Conservation (phyloP, 2,329 filamentous ascomycete genomes). For the Cercospora canescens region DNA sequence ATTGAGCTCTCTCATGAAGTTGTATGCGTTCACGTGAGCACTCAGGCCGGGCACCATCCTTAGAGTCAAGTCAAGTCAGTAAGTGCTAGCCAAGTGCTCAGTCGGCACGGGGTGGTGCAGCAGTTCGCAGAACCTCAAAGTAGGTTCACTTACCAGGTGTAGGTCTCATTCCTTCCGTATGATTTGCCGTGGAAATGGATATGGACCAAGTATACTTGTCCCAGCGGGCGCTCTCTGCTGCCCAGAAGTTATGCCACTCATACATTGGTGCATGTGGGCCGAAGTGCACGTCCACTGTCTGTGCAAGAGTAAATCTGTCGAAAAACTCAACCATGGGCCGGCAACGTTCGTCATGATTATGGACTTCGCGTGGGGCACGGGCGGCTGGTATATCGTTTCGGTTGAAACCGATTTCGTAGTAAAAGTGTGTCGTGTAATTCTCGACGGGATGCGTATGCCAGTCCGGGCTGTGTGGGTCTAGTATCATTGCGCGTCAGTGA, state of each 20-base stretch:
- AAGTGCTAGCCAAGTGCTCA: neutral
- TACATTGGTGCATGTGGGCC: neutral
- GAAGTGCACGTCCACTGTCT: constrained; percentile 4
- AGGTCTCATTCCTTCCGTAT: neutral
- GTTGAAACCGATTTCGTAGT: neutral
- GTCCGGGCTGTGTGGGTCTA: constrained; percentile 1
- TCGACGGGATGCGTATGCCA: neutral
- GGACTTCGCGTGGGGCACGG: neutral
- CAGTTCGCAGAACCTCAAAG: no score
- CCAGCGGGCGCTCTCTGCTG: neutral
- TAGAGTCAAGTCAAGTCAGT: neutral
- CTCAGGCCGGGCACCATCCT: constrained; percentile 5
- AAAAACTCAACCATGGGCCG: constrained; percentile 1
- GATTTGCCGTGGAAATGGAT: constrained; percentile 10
- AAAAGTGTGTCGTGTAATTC: neutral
- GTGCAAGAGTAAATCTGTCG: neutral
- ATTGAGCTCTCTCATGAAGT: constrained; percentile 3
- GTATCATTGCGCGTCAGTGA: neutral
- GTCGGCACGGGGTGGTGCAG: neutral
- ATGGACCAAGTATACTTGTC: neutral
- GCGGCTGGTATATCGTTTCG: neutral
- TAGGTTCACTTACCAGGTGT: constrained; percentile 4
- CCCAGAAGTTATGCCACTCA: neutral
- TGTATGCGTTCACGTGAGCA: neutral
- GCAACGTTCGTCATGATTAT: neutral